These are phyloP conservation scores for Vaccinium myrtillus DNA, from an alignment of 148 eudicot genomes.

Conservation along the genomic window DNA sequence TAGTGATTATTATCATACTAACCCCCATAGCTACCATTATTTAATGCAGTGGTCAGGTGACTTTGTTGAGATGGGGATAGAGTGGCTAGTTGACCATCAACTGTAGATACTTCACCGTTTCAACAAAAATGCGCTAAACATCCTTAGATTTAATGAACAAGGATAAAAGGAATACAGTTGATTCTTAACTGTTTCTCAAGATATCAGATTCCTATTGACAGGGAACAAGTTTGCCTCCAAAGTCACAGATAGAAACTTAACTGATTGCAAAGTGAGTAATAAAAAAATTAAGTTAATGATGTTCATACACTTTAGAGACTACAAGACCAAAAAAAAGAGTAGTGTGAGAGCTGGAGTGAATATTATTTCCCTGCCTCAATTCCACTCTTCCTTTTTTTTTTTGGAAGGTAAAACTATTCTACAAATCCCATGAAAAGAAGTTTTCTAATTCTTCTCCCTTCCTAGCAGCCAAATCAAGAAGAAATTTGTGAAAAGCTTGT, in stretches of 20 bases:
- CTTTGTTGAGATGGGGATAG: neutral
- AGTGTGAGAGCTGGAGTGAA: neutral
- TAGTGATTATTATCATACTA: neutral
- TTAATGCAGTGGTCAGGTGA: neutral
- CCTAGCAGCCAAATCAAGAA: neutral
- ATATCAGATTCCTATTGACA: neutral
- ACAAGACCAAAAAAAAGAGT: neutral
- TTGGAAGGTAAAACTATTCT: neutral
- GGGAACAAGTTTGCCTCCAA: neutral
- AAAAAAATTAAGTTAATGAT: neutral
- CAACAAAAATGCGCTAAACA: neutral
- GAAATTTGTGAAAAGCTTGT: neutral
- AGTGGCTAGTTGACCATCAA: neutral
- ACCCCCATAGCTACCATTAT: neutral
- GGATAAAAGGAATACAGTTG: neutral
- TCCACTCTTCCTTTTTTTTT: neutral
- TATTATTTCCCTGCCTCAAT: neutral
- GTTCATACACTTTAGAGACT: neutral
- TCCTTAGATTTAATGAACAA: neutral
- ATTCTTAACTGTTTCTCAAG: neutral
- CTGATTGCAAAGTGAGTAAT: neutral
- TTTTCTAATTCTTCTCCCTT: neutral
- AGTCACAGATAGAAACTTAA: neutral
- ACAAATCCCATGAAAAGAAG: neutral
- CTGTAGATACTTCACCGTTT: neutral